Base-by-base conservation (phyloP, 352 stramenopile species). In the Pythium diclinum region DNA sequence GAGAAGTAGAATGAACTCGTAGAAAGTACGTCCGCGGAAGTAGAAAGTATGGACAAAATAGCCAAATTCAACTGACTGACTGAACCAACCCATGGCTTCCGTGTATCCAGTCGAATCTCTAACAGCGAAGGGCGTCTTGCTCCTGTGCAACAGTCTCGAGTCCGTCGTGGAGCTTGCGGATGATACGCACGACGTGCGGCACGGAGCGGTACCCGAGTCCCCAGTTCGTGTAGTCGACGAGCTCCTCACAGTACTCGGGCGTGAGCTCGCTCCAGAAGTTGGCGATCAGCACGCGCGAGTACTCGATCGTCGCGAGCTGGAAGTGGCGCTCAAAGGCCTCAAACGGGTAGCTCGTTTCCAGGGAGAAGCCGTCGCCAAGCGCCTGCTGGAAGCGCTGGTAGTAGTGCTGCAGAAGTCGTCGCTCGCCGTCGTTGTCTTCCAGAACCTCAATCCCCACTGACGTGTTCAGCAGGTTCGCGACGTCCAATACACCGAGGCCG, bases 401-500 rank as follows among this genome's bases (percentile, higher is more conserved):
- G 74, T 91, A 91, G 40, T 79, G 81, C 1, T 57, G 69, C 55
- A 91, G 62, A 30, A 91, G 46, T 13, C 73, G 19, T 16, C 44
- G 19, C 44, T 51, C 44, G 44, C 19, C 42, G 10, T 67, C 48
- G 36, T 89, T 77, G 2, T 61, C 33, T 11, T 67, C 60, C 8
- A 89, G 60, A 7, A 77, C 72, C n/a, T 76, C 74, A n/a, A 87
- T 79, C 32, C 52, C 69, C 38, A 86, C 78, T 0, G 80, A 91
- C 10, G 82, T 91, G 67, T 82, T 87, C 51, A 91, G 68, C 21
- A 91, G 46, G 53, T 89, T 87, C 28, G 82, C 79, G 23, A 91
- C 80, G 61, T 91, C 82, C 49, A 87, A 64, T 13, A 67, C 82
- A 4, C 80, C 82, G 8, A 89, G 69, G n/a, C 75, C 82, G 21